phyloP scores from a whole-genome alignment of 106 monocot species.

The Allium cepa region DNA sequence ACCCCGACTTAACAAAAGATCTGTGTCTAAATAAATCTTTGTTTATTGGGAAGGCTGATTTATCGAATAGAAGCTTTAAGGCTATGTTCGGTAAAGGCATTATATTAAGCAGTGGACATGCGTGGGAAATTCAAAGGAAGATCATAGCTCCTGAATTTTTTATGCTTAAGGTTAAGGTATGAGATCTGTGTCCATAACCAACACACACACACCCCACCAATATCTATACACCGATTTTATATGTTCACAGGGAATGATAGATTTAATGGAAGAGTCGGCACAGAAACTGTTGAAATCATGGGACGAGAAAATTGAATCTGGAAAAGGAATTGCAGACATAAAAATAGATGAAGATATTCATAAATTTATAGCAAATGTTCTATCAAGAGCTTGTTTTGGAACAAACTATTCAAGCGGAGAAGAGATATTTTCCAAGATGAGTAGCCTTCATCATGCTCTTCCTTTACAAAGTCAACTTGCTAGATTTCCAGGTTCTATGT shows the following conservation, averaged over 20 bases:
- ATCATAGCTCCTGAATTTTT: conserved; percentile 74
- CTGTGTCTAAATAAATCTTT: conserved; percentile 46
- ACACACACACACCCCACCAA: no score
- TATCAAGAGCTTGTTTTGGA: conserved; percentile 72
- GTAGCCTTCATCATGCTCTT: conserved; percentile 32
- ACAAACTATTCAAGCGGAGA: conserved; percentile 50
- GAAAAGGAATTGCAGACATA: conserved; percentile 32
- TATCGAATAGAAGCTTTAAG: conserved; percentile 40
- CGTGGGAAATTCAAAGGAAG: conserved; percentile 68
- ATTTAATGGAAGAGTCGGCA: conserved; percentile 53
- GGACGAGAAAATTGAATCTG: conserved; percentile 34
- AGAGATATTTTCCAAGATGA: conserved; percentile 52
- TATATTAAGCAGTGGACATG: conserved; percentile 41
- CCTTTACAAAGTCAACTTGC: conserved; percentile 29
- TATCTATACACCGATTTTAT: not conserved
- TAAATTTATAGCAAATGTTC: conserved; percentile 52
- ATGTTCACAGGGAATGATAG: conserved; percentile 48
- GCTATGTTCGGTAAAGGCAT: conserved; percentile 62
- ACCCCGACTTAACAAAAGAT: conserved; percentile 53
- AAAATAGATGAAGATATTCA: conserved; percentile 56
- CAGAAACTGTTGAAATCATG: conserved; percentile 39
- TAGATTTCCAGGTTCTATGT: conserved; percentile 48
- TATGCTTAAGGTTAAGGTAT: conserved; percentile 70
- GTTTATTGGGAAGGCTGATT: conserved; percentile 49
- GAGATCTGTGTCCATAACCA: not conserved